Conservation (phyloP, 2,329 filamentous ascomycete genomes). For the Monilinia laxa region DNA sequence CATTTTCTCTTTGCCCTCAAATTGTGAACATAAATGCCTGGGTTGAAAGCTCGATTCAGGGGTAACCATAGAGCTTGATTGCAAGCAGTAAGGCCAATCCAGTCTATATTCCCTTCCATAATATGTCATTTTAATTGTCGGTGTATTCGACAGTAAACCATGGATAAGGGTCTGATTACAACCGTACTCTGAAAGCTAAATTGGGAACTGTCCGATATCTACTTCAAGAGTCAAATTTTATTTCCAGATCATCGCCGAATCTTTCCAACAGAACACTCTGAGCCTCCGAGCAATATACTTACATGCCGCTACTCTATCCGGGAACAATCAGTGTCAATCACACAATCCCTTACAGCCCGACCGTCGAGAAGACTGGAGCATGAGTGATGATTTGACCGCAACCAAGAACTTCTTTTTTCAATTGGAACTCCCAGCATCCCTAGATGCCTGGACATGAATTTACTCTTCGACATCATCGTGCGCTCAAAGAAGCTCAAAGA, state of each 20-base stretch:
- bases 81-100: neutral
- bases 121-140: neutral
- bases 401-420: too few species aligned
- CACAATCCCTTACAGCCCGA: neutral
- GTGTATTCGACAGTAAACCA: neutral
- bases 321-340: too few species aligned
- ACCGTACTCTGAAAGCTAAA: neutral
- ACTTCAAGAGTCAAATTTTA: neutral
- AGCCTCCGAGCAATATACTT: neutral
- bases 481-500: too few species aligned
- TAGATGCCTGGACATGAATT: too few species aligned
- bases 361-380: neutral
- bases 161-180: neutral
- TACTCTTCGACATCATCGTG: too few species aligned
- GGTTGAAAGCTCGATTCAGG: neutral
- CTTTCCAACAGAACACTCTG: neutral
- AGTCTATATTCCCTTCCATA: neutral
- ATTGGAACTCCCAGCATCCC: too few species aligned
- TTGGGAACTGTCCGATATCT: neutral
- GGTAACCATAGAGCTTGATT: neutral
- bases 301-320: neutral
- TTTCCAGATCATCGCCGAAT: neutral
- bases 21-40: neutral
- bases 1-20: neutral
- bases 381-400: too few species aligned